Base-by-base conservation (phyloP, 2,329 filamentous ascomycete species). In the Colletotrichum simmondsii region DNA sequence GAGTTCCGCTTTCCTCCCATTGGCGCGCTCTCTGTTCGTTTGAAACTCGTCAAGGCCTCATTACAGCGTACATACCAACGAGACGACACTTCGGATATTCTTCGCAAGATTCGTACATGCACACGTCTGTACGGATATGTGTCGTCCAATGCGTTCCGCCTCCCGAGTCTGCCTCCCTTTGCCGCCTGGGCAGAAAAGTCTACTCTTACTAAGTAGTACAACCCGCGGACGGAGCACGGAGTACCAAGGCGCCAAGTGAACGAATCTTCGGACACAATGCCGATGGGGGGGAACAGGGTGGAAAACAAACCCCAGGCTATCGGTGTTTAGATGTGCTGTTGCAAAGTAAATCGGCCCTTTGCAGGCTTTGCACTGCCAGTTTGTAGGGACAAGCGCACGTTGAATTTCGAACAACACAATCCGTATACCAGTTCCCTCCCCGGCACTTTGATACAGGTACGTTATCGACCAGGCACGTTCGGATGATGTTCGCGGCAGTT, bases 1-100 rank as follows among this genome's bases (percentile, higher is more conserved):
- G 59, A 49, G 19, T 52, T n/a, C 57, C 57, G 57, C 32, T 7
- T 46, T 62, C 37, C 59, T 62, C 59, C 59, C 32, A 59, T 59
- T 66, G 64, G 64, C 35, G 14, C 22, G 32, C 14, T 49, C 42
- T 22, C 3, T 49, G 1, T 35, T 35, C 32, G 37, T 42, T 19
- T 42, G 37, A 42, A 42, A 42, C 37, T 49, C 42, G 42, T 49
- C 19, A 49, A 49, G 30, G 30, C n/a, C 42, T 49, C 37, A 42
- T 42, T n/a, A 49, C 19, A n/a, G 16, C 19, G 19, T 35, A 49
- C 16, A n/a, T 10, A n/a, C 19, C 42, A 22, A 4, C 42, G 16
- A 42, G 37, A 42, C 37, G 37, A 42, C 14, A 32, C 14, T 42
- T 42, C 37, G 37, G 37, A 42, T 42, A 42, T 42, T 42, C 37